Evolutionary conservation across 2,329 filamentous ascomycete species (phyloP).

Genomic region (Fusarium kyushuense): DNA sequence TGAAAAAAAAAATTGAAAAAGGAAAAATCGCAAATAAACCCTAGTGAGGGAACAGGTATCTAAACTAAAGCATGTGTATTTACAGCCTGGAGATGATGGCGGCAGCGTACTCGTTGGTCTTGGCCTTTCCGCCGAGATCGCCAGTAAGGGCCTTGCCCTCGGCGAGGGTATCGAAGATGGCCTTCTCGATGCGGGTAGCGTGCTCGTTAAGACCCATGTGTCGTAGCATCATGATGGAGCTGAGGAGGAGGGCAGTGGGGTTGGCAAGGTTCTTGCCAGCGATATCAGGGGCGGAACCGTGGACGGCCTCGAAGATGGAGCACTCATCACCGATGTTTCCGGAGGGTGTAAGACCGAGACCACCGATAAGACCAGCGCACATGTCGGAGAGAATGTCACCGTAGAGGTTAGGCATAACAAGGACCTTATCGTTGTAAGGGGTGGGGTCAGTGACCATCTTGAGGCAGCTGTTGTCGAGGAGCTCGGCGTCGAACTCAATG

Average conservation of each 20-base stretch:
- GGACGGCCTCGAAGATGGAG: constrained; percentile 99
- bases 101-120: constrained; percentile 92
- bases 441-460: constrained; percentile 97
- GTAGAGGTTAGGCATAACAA: constrained; percentile 98
- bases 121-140: constrained; percentile 94
- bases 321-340: constrained; percentile 99
- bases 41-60: constrained; percentile 43
- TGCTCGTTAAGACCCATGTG: constrained; percentile 94
- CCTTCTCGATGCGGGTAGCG: constrained; percentile 89
- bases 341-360: constrained; percentile 95
- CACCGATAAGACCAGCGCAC: constrained; percentile 98
- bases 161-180: constrained; percentile 93
- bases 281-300: constrained; percentile 97
- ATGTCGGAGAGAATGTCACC: constrained; percentile 99
- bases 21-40: constrained; percentile 41
- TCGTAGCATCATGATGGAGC: constrained; percentile 99
- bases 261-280: constrained; percentile 96
- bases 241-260: constrained; percentile 94
- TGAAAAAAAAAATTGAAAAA: constrained; percentile 40
- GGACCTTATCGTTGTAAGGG: constrained; percentile 99
- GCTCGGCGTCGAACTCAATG: constrained; percentile 96
- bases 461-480: constrained; percentile 98
- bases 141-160: constrained; percentile 97
- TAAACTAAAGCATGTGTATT: constrained; percentile 47
- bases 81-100: constrained; percentile 85